A percentile compares a stretch with the other conserved stretches of the same genome.
Evolutionary conservation across 176 grass and related monocot species (phyloP).

Genomic region (Aegilops bicornis): DNA sequence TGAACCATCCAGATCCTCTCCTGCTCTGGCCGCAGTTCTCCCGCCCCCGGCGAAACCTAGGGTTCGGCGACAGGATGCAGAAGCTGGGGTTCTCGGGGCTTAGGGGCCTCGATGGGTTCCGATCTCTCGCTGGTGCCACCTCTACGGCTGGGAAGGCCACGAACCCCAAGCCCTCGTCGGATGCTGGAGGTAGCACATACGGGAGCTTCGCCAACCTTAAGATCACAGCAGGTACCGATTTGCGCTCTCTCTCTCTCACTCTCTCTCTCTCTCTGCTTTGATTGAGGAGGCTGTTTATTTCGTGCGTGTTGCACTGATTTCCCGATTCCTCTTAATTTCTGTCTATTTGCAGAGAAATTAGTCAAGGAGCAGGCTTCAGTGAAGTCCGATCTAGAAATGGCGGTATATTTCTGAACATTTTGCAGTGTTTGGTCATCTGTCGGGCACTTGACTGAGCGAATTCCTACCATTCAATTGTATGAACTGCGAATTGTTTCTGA

Average conservation of each 20-base stretch:
- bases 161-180: conserved; percentile 56
- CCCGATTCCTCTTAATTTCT: conserved; percentile 18
- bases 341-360: conserved; percentile 72
- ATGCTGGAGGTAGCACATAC: conserved; percentile 66
- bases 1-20: neutral
- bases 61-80: conserved; percentile 53
- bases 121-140: conserved; percentile 56
- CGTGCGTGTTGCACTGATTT: conserved; percentile 33
- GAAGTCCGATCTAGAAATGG: conserved; percentile 91
- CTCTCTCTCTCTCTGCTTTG: neutral
- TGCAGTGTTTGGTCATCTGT: neutral
- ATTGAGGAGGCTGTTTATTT: neutral
- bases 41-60: conserved; percentile 13
- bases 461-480: neutral
- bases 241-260: neutral
- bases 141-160: conserved; percentile 40
- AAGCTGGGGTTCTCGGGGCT: conserved; percentile 56
- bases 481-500: conserved; percentile 6
- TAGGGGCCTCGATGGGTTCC: conserved; percentile 64
- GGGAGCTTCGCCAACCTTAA: conserved; percentile 92
- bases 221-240: conserved; percentile 73
- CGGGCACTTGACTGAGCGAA: conserved; percentile 15
- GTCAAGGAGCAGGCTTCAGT: conserved; percentile 88
- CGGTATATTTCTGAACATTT: conserved; percentile 56
- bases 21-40: neutral